Base-by-base conservation (phyloP, 1,284 basidiomycete species). In the Ganoderma lucidum region DNA sequence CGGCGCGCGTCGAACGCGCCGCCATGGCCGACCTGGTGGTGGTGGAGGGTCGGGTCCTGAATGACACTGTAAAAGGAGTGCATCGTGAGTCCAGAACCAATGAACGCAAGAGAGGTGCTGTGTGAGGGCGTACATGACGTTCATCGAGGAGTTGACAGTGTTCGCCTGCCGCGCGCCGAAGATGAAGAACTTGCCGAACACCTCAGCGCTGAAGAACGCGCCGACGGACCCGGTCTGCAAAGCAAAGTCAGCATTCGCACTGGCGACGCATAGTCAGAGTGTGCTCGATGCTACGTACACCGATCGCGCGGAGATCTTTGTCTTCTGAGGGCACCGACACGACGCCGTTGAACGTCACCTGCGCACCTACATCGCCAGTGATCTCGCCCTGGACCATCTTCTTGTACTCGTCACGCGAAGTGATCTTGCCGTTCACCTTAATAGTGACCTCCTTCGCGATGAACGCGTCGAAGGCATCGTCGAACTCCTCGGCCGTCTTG, bases 361-460 rank as follows among this genome's bases (percentile, higher is more conserved):
- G 55, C 12, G 75, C 76, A 53, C 70, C 62, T 23, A 64, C 64
- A 30, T 78, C 77, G 53, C 59, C 63, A n/a, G 58, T 67, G 67
- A 75, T 76, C 70, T 75, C 73, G 32, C 66, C 65, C 58, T 63
- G 68, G 42, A 79, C 44, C 55, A 71, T 68, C 59, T 71, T 51
- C 76, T 78, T 77, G 74, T 78, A 79, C 51, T 73, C 60, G n/a
- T 72, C 76, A 55, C 75, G 73, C 19, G 74, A 69, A 23, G 77
- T 41, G 17, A 70, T 28, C 56, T 78, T 70, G 35, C 80, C 82
- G 67, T 84, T 85, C 65, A 85, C 71, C 17, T 71, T 75, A 65
- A 84, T 77, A 8, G 65, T 72, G 30, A 75, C 77, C 4, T 80
- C n/a, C 19, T 73, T 3, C 1, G 79, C 75, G 66, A 84, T 75